phyloP scores from a whole-genome alignment of 345 rosid species.

The Acer negundo region DNA sequence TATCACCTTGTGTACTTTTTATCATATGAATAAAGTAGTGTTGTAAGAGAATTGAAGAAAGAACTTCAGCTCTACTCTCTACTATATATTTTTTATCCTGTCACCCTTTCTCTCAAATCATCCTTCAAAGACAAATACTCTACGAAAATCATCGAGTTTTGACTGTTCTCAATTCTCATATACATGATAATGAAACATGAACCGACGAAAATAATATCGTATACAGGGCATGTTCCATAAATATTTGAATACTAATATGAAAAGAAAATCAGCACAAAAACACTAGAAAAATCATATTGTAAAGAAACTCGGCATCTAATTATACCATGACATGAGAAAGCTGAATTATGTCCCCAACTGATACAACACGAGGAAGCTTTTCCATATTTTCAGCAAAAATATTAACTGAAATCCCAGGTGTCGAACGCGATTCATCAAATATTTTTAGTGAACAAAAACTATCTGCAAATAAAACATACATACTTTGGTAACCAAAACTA shows the following conservation, averaged over 20 bases:
- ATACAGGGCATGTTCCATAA: neutral
- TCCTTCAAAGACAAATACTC: neutral
- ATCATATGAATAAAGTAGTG: neutral
- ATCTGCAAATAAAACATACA: conserved; percentile 43
- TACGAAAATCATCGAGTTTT: neutral
- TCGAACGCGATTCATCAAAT: conserved; percentile 51
- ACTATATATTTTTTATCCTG: neutral
- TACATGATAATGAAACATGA: neutral
- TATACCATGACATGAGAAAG: conserved; percentile 64
- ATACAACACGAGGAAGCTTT: conserved; percentile 52
- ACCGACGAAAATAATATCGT: neutral
- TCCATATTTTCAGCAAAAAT: conserved; percentile 42
- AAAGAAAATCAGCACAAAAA: neutral
- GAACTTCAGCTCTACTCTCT: neutral
- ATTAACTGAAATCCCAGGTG: conserved; percentile 49
- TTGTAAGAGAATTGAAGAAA: neutral
- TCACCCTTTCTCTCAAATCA: conserved; percentile 2
- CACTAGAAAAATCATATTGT: neutral
- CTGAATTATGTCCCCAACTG: conserved; percentile 56
- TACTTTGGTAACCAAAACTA: neutral
- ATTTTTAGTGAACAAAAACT: conserved; percentile 48
- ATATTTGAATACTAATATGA: conserved; percentile 15
- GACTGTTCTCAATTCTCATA: neutral
- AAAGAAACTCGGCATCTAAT: neutral
- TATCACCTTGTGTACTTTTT: neutral